These are phyloP conservation scores for Phytophthora vignae DNA, from an alignment of 352 stramenopile genomes.

Conservation along the genomic window DNA sequence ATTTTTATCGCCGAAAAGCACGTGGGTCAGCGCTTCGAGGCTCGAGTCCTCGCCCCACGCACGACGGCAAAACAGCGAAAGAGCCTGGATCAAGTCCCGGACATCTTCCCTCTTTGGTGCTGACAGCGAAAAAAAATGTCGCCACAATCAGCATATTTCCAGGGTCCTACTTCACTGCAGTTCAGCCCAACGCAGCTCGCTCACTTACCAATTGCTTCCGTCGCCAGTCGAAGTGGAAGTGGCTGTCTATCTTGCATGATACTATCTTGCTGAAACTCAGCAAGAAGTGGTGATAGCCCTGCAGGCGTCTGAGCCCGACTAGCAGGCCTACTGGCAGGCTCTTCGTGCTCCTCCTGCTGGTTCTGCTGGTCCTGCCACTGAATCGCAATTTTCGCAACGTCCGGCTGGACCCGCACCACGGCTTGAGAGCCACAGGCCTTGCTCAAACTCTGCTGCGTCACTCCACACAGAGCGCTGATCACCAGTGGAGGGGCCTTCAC, in stretches of 20 bases:
- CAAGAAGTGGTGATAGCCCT: not conserved
- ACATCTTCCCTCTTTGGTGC: constrained; percentile 23
- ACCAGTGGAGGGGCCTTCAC: constrained; percentile 40
- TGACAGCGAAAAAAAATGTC: not conserved
- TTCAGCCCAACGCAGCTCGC: too few species aligned
- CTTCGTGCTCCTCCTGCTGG: constrained; percentile 1
- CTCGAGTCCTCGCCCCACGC: constrained; percentile 10
- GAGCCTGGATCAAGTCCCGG: constrained; percentile 12
- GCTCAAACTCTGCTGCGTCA: constrained; percentile 46
- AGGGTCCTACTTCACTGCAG: not conserved
- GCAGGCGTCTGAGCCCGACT: constrained; percentile 8
- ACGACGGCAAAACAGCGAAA: constrained; percentile 27
- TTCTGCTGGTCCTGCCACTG: constrained; percentile 26
- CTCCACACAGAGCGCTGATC: constrained; percentile 58
- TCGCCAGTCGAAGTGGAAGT: constrained; percentile 25
- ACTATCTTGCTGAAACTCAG: constrained; percentile 2
- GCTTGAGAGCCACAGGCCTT: constrained; percentile 55
- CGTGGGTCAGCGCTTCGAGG: not conserved
- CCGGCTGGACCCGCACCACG: constrained; percentile 44
- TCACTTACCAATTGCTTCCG: constrained; percentile 28
- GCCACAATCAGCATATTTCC: not conserved
- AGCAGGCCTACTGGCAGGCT: not conserved
- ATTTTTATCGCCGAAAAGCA: constrained; percentile 31
- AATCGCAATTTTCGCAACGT: constrained; percentile 35
- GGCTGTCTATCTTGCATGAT: constrained; percentile 10